Base-by-base conservation (phyloP, 306 rosid genomes). In the Vicia sativa region DNA sequence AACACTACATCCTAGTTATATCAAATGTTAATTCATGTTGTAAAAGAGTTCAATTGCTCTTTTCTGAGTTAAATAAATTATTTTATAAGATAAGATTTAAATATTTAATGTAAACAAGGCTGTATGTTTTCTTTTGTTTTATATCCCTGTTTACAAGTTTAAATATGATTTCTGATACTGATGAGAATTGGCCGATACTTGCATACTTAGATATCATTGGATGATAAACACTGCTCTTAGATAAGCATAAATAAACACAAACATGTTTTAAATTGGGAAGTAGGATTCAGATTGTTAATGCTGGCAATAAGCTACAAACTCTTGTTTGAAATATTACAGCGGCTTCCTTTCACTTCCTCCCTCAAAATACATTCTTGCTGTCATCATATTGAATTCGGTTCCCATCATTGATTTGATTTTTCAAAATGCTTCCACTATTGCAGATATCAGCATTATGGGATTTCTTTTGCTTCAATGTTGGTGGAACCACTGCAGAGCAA, bases 401-500 rank as follows among this genome's bases (percentile, higher is more conserved):
- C 54, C 42, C 56, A 26, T 68, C 31, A 45, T 52, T 61, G 58
- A 14, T 53, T 60, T 44, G 62, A 75, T 73, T 65, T 62, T 41
- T 74, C 52, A 50, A 54, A 14, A 53, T 38, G 35, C 74, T 45
- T 48, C 65, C 74, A 23, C 75, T 57, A 70, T 59, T 58, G 68
- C 86, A 92, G 98, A 81, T 85, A 75, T 83, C 96, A 18, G 89
- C 91, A 6, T 76, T 92, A 72, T 92, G 98, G 98, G 98, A 92
- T 83, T 84, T 86, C 81, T 92, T 92, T 87, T 90, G 93, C 83
- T 92, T 92, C 83, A 86, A 87, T 79, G 80, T 92, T 62, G 77
- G 81, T 75, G 98, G 98, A 66, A 90, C 93, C 67, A 87, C 96
- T 41, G 91, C 96, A 65, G 91, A 84, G 82, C 93, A 87, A 80